Evolutionary conservation across 164 flowering plant species (phyloP).

Genomic region (Brasenia schreberi): DNA sequence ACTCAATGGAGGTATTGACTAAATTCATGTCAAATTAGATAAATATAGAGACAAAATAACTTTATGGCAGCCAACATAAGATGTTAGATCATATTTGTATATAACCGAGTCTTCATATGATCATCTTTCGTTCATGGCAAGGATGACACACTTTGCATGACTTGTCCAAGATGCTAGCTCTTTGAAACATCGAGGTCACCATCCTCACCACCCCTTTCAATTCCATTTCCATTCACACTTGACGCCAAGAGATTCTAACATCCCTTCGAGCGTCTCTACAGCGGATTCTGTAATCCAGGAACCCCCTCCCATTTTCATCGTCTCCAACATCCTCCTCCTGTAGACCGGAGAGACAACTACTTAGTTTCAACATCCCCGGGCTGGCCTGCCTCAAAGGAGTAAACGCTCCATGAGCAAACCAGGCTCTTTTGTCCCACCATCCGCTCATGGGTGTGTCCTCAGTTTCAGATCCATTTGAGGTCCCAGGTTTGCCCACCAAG

Average conservation of each 20-base stretch:
- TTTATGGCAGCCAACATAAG: no score
- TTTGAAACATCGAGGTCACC: slow-evolving; percentile 7
- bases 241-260: background rate
- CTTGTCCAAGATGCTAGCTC: slow-evolving; percentile 7
- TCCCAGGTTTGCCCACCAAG: slow-evolving; percentile 32
- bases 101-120: background rate
- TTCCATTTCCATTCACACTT: background rate
- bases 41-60: no score
- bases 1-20: no score
- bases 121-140: slow-evolving; percentile 16
- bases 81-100: no score
- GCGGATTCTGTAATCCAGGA: background rate
- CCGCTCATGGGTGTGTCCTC: slow-evolving; percentile 9
- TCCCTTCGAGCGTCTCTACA: background rate
- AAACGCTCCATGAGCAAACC: slow-evolving; percentile 9
- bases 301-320: slow-evolving; percentile 27
- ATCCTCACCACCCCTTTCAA: slow-evolving; percentile 14
- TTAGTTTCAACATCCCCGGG: slow-evolving; percentile 32
- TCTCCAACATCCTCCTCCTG: slow-evolving; percentile 42
- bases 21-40: no score
- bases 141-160: slow-evolving; percentile 12
- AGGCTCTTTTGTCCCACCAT: slow-evolving; percentile 18
- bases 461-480: slow-evolving; percentile 24
- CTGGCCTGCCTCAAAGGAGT: slow-evolving; percentile 27
- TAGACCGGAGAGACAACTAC: slow-evolving; percentile 25